These are phyloP conservation scores for Chrysoporthe austroafricana DNA, from an alignment of 2,329 filamentous ascomycete genomes.

Conservation along the genomic window DNA sequence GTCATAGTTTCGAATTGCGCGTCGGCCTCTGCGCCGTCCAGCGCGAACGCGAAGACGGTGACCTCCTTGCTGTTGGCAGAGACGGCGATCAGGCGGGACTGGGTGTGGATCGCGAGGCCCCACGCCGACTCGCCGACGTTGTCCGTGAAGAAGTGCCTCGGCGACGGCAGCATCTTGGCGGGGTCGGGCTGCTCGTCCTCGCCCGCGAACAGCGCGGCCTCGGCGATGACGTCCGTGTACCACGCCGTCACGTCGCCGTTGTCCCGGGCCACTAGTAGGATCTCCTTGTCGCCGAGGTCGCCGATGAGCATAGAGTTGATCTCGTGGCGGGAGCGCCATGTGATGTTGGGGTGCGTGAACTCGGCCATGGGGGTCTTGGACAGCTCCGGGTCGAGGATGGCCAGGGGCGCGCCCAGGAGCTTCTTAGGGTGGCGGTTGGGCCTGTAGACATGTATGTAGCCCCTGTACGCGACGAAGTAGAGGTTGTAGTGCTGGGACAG, in stretches of 20 bases:
- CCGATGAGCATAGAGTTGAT: slow-evolving; percentile 73
- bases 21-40: slow-evolving; percentile 31
- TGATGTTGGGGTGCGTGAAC: slow-evolving; percentile 14
- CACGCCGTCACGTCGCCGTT: slow-evolving; percentile 77
- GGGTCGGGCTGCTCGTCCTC: no score
- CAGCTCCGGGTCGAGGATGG: slow-evolving; percentile 45
- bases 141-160: slow-evolving; percentile 68
- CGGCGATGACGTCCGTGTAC: slow-evolving; percentile 59
- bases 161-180: slow-evolving; percentile 5
- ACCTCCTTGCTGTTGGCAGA: slow-evolving; percentile 71
- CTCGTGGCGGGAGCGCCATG: slow-evolving; percentile 56
- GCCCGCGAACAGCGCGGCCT: slow-evolving; percentile 24
- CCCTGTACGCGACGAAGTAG: slow-evolving; percentile 63
- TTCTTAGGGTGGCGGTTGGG: slow-evolving; percentile 51
- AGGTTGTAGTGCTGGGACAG: slow-evolving; percentile 64
- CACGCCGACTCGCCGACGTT: slow-evolving; percentile 82
- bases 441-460: slow-evolving; percentile 61
- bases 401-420: slow-evolving; percentile 53
- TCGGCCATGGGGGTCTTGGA: slow-evolving; percentile 21
- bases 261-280: slow-evolving; percentile 70
- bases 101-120: slow-evolving; percentile 82
- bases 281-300: slow-evolving; percentile 70
- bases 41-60: slow-evolving; percentile 56
- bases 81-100: slow-evolving; percentile 84
- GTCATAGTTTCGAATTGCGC: background rate